Percentiles rank a stretch among this genome's conserved stretches.
Conservation (phyloP, 2,329 filamentous ascomycete genomes). For the Aspergillus proliferans region DNA sequence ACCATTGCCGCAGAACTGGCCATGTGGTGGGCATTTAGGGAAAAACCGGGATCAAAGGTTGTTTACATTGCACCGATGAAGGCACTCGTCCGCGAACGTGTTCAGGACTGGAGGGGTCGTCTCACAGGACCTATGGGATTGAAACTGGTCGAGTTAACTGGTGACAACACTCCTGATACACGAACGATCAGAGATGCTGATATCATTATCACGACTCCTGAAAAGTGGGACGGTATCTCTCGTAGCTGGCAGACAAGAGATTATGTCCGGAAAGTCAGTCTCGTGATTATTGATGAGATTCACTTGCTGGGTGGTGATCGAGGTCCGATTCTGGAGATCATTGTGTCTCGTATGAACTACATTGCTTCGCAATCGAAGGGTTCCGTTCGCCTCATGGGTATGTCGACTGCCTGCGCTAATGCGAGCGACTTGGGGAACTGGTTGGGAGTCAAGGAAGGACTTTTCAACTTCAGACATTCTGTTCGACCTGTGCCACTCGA, state of each 20-base stretch:
- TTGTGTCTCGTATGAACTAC: conserved; percentile 91
- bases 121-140: conserved; percentile 77
- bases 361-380: conserved; percentile 91
- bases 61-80: conserved; percentile 99
- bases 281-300: conserved; percentile 98
- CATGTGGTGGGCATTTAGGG: conserved; percentile 99
- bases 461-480: conserved; percentile 97
- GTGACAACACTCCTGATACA: conserved; percentile 96
- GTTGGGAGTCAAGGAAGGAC: conserved; percentile 89
- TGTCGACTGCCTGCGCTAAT: conserved; percentile 98
- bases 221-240: conserved; percentile 99
- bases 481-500: conserved; percentile 93
- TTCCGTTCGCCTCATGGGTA: conserved; percentile 84
- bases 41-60: conserved; percentile 90
- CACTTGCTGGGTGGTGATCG: conserved; percentile 94
- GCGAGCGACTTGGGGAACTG: conserved; percentile 90
- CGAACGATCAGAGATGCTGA: conserved; percentile 92
- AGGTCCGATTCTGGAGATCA: conserved; percentile 96
- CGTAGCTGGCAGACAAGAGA: conserved; percentile 97
- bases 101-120: conserved; percentile 86
- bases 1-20: conserved; percentile 92
- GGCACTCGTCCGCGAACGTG: conserved; percentile 89
- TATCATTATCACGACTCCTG: conserved; percentile 97
- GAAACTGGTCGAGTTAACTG: conserved; percentile 90
- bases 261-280: conserved; percentile 87